A percentile compares a stretch with the other conserved stretches of the same genome.
These are phyloP conservation scores for Cryptosporidium bovis DNA, from an alignment of 169 alveolate genomes.

Conservation along the genomic window DNA sequence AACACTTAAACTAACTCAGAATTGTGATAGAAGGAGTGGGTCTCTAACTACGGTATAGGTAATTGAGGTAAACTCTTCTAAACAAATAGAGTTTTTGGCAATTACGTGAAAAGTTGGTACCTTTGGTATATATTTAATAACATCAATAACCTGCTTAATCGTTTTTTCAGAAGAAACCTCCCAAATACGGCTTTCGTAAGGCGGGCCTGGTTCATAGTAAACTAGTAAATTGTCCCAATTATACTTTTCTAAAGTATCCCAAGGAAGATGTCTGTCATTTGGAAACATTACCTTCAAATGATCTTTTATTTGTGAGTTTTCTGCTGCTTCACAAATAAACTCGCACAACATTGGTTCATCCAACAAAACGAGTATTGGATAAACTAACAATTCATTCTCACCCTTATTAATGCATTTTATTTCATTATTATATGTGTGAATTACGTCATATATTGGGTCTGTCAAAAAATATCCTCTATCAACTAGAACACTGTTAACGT, in stretches of 20 bases:
- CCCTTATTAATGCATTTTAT: constrained; percentile 7
- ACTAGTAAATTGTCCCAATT: constrained; percentile 24
- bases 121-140: constrained; percentile 45
- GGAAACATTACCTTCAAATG: constrained; percentile 71
- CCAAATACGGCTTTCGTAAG: constrained; percentile 43
- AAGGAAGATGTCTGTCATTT: constrained; percentile 24
- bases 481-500: neutral
- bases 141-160: constrained; percentile 32
- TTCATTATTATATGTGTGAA: constrained; percentile 49
- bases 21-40: neutral
- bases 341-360: constrained; percentile 72
- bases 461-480: constrained; percentile 28
- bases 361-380: constrained; percentile 47
- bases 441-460: constrained; percentile 60
- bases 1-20: neutral
- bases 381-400: constrained; percentile 5
- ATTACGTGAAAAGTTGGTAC: constrained; percentile 59
- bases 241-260: constrained; percentile 46
- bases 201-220: constrained; percentile 67
- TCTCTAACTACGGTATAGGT: constrained; percentile 44
- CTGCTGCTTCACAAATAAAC: constrained; percentile 63
- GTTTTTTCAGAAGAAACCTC: constrained; percentile 60
- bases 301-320: constrained; percentile 25
- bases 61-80: constrained; percentile 47
- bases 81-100: constrained; percentile 30